A percentile compares a stretch with the other conserved stretches of the same genome.
Evolutionary conservation across 2,329 filamentous ascomycete species (phyloP).

Genomic region (Furcasterigmium sp.): DNA sequence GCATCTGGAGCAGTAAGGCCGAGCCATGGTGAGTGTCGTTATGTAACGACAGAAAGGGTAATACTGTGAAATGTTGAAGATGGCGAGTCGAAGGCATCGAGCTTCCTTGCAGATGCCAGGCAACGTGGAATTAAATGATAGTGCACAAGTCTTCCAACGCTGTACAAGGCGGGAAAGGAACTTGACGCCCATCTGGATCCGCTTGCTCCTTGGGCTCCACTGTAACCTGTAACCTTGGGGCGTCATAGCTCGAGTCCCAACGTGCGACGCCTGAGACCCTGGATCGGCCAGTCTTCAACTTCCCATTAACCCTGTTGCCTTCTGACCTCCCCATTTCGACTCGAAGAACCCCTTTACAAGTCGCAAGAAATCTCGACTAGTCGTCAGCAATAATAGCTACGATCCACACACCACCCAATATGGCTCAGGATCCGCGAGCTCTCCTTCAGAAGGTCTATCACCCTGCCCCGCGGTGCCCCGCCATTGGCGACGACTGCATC

Average conservation of each 20-base stretch:
- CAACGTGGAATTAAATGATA: slow-evolving; percentile 1
- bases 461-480: slow-evolving; percentile 10
- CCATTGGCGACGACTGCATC: not conserved
- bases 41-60: not conserved
- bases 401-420: slow-evolving; percentile 26
- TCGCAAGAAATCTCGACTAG: not conserved
- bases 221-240: not conserved
- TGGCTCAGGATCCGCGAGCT: slow-evolving; percentile 74
- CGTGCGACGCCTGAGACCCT: slow-evolving; percentile 3
- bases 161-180: not conserved
- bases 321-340: not conserved
- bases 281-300: not conserved
- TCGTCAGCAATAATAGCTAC: not conserved
- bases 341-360: not conserved
- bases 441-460: slow-evolving; percentile 67
- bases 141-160: not conserved
- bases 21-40: not conserved
- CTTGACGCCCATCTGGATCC: not conserved
- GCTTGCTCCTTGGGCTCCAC: not conserved
- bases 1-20: not conserved
- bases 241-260: slow-evolving; percentile 5
- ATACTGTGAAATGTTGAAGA: not conserved
- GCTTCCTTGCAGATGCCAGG: not conserved
- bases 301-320: too few species aligned
- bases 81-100: not conserved